Base-by-base conservation (phyloP, 768 basidiomycete species). In the Strobilomyces dryophilus region DNA sequence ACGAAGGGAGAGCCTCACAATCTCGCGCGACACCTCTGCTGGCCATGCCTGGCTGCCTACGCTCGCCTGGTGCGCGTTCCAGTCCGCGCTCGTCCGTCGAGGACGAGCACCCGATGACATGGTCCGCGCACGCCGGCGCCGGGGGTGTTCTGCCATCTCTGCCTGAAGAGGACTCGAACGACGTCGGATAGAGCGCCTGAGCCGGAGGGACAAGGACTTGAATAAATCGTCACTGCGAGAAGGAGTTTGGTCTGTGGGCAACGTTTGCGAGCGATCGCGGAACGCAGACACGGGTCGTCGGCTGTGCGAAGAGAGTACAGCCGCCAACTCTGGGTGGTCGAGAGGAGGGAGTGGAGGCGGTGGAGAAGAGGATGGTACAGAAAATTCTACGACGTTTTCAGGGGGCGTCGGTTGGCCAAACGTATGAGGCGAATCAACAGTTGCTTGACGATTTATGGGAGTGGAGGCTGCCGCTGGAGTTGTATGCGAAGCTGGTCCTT, bases 341-440 rank as follows among this genome's bases (percentile, higher is more conserved):
- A 83, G 73, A 15, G 79, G 73, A n/a, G 82, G 82, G 34, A 84
- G 61, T 14, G 83, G 81, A 9, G 83, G 82, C 5, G 68, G 74
- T 29, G 71, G 62, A 18, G 74, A 72, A 67, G 56, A 58, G 67
- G 45, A 49, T 62, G 59, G 66, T 64, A 57, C 56, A 34, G 60
- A 56, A 55, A 51, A 58, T 36, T 54, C 58, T 18, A 58, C 53
- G 46, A 53, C 45, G 32, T 59, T 61, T 46, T 59, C 56, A 55
- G 46, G 61, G 4, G 73, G 74, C 18, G 75, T 73, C 8, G 67
- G 68, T 32, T 68, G 53, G 9, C 76, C 76, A 54, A 76, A 74
- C 0, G 76, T 77, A 50, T 61, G 69, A 10, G 76, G 76, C 21
- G 75, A 76, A 57, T 73, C 71, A 26, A 58, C 53, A 35, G 47